phyloP scores from a whole-genome alignment of 371 early-diverging fungal species.

The Rhizopus arrhizus region DNA sequence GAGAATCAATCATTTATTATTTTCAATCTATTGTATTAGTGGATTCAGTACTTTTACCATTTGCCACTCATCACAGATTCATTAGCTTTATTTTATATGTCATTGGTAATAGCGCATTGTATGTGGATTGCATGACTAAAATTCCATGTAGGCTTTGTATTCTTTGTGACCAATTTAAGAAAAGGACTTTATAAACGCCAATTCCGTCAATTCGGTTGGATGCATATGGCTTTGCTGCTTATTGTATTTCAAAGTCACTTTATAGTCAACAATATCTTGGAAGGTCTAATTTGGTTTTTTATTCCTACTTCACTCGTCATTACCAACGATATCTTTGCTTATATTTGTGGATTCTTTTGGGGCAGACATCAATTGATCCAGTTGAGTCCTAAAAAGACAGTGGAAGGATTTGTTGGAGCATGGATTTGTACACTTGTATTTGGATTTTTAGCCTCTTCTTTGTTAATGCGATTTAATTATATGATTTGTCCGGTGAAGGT shows the following conservation, averaged over 20 bases:
- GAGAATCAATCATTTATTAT: constrained; percentile 89
- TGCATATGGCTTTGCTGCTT: constrained; percentile 91
- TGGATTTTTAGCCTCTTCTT: constrained; percentile 72
- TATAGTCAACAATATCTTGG: constrained; percentile 95
- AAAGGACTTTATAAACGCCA: constrained; percentile 89
- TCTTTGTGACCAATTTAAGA: constrained; percentile 92
- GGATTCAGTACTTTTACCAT: constrained; percentile 79
- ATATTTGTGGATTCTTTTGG: constrained; percentile 93
- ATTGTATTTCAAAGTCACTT: constrained; percentile 91
- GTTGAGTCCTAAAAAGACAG: constrained; percentile 99
- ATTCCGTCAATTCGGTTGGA: constrained; percentile 95
- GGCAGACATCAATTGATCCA: constrained; percentile 93
- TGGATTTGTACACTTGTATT: constrained; percentile 86
- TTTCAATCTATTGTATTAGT: constrained; percentile 80
- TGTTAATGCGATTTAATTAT: constrained; percentile 71
- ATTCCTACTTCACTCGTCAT: constrained; percentile 93
- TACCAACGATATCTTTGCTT: constrained; percentile 98
- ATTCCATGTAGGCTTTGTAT: constrained; percentile 73
- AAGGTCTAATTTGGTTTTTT: constrained; percentile 95
- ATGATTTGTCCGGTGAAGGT: constrained; percentile 83
- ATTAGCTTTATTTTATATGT: constrained; percentile 92
- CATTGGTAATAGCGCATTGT: constrained; percentile 52
- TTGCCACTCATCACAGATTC: constrained; percentile 93
- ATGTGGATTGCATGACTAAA: too few relatives aligned
- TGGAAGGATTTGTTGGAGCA: constrained; percentile 98